Conservation (phyloP, 1,284 basidiomycete species). For the Thelephora terrestris region DNA sequence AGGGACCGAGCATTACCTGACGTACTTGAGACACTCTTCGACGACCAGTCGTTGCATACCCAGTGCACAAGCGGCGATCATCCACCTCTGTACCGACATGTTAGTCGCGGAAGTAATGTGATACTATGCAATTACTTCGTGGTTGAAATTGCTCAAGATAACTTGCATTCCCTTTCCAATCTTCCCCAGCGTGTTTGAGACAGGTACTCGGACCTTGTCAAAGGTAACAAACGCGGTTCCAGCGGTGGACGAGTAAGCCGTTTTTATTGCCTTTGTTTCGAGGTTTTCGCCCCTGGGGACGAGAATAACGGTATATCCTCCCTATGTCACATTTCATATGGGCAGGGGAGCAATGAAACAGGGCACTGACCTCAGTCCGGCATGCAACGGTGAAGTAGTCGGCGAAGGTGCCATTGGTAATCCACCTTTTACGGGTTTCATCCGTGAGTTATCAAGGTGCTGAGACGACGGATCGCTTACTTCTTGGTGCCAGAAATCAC, state of each 20-base stretch:
- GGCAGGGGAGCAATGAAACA: not conserved
- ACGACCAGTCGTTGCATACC: constrained; percentile 63
- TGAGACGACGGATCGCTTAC: constrained; percentile 22
- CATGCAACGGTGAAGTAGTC: constrained; percentile 77
- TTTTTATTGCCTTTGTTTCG: constrained; percentile 87
- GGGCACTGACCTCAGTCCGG: constrained; percentile 43
- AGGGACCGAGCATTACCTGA: constrained; percentile 4
- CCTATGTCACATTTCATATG: constrained; percentile 24
- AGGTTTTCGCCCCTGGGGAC: constrained; percentile 75
- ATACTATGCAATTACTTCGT: constrained; percentile 32
- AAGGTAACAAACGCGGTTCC: constrained; percentile 91
- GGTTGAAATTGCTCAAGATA: constrained; percentile 80
- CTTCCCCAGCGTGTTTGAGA: constrained; percentile 77
- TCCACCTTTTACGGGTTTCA: constrained; percentile 51
- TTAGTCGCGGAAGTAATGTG: not conserved
- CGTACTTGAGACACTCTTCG: constrained; percentile 72
- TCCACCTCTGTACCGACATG: constrained; percentile 46
- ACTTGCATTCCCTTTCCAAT: constrained; percentile 82
- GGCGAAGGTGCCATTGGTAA: constrained; percentile 81
- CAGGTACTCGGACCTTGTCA: constrained; percentile 83
- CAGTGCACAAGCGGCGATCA: constrained; percentile 67
- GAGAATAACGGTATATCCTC: constrained; percentile 83
- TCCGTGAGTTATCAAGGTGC: not conserved
- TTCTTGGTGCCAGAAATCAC: constrained; percentile 86
- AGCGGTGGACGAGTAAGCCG: constrained; percentile 75